Conservation (phyloP, 2,329 filamentous ascomycete genomes). For the Pseudogymnoascus sp. region DNA sequence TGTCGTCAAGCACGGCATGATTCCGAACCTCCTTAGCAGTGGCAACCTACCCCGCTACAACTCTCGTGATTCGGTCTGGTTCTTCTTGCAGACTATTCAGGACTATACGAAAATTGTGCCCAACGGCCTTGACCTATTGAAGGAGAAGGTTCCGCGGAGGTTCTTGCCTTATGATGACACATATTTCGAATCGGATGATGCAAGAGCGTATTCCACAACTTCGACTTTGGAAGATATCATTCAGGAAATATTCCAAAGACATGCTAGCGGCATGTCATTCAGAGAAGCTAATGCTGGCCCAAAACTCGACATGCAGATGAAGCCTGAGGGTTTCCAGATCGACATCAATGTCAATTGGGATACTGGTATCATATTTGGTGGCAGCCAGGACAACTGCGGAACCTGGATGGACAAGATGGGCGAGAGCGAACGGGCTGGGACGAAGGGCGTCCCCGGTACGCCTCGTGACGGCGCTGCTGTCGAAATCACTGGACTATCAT, state of each 20-base stretch:
- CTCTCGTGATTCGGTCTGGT: constrained; percentile 94
- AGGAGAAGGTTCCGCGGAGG: constrained; percentile 70
- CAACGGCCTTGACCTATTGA: constrained; percentile 64
- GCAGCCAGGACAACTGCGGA: constrained; percentile 89
- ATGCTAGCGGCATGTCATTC: constrained; percentile 85
- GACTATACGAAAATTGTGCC: constrained; percentile 82
- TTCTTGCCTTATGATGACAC: constrained; percentile 95
- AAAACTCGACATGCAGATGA: constrained; percentile 87
- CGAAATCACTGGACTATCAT: constrained; percentile 89
- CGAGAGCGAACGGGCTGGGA: constrained; percentile 84
- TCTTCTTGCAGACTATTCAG: constrained; percentile 92
- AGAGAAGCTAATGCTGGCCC: constrained; percentile 90
- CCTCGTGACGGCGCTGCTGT: constrained; percentile 91
- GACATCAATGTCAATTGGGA: constrained; percentile 87
- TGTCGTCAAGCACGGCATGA: constrained; percentile 96
- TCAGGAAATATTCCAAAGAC: constrained; percentile 86
- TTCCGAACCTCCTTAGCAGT: constrained; percentile 84
- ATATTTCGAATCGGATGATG: constrained; percentile 78
- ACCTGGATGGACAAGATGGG: constrained; percentile 99
- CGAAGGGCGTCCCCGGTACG: constrained; percentile 91
- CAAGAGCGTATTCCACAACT: constrained; percentile 75
- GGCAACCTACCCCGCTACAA: constrained; percentile 88
- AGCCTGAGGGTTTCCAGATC: constrained; percentile 82
- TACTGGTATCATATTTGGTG: constrained; percentile 86
- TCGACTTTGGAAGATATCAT: constrained; percentile 84